phyloP scores from a whole-genome alignment of 768 basidiomycete species.

The Psilocybe tampanensis region DNA sequence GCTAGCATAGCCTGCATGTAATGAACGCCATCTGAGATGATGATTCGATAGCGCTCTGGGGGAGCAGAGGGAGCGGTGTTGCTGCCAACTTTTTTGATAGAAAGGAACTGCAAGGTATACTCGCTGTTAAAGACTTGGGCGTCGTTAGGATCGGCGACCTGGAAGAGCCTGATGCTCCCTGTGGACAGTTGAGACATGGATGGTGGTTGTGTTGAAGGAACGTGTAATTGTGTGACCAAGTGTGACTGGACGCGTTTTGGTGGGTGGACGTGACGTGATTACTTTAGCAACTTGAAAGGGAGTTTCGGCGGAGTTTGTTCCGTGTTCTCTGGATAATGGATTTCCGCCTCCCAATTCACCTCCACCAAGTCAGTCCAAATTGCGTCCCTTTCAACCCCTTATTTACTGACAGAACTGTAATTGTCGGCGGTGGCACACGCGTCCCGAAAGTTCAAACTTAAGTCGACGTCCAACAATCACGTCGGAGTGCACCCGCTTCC shows the following conservation, averaged over 20 bases:
- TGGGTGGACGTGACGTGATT: neutral
- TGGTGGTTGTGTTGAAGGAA: conserved; percentile 24
- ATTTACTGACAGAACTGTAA: conserved; percentile 28
- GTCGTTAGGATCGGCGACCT: conserved; percentile 45
- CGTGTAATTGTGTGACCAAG: conserved; percentile 18
- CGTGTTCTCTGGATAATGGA: neutral
- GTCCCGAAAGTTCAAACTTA: conserved; percentile 8
- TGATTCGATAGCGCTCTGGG: conserved; percentile 72
- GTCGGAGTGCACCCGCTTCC: conserved; percentile 1
- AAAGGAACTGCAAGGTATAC: conserved; percentile 77
- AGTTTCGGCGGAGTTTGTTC: conserved; percentile 7
- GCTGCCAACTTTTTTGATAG: conserved; percentile 71
- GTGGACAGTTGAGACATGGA: conserved; percentile 53
- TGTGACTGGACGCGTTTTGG: conserved; percentile 28
- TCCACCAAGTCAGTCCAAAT: neutral
- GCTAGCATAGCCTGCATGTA: conserved; percentile 95
- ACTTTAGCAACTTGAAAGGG: neutral
- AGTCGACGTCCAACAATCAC: neutral
- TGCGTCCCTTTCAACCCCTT: conserved; percentile 12
- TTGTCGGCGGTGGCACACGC: conserved; percentile 17
- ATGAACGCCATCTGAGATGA: conserved; percentile 86
- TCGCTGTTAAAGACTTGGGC: conserved; percentile 41
- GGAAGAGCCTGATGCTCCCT: conserved; percentile 57
- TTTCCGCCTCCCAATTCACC: neutral
- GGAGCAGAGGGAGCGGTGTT: conserved; percentile 25